Evolutionary conservation across 768 basidiomycete species (phyloP).

Genomic region (Mycena rosella): DNA sequence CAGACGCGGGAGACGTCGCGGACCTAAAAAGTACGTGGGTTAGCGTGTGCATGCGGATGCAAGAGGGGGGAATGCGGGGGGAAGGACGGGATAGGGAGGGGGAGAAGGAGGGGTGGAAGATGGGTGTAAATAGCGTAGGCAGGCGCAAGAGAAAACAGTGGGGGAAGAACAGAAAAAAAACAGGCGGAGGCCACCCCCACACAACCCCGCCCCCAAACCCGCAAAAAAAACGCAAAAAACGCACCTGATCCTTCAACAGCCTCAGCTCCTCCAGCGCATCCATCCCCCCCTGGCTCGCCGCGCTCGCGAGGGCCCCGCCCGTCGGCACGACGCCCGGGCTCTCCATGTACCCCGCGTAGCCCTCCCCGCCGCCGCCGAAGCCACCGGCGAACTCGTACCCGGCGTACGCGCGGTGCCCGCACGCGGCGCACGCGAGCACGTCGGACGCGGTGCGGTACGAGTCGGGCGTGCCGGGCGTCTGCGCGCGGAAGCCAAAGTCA

Average conservation of each 20-base stretch:
- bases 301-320: slow-evolving; percentile 66
- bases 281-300: slow-evolving; percentile 71
- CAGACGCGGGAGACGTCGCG: slow-evolving; percentile 80
- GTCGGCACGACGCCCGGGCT: slow-evolving; percentile 59
- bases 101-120: too few relatives aligned
- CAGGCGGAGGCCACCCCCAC: too few relatives aligned
- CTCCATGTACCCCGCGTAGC: slow-evolving; percentile 22
- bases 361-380: too few relatives aligned
- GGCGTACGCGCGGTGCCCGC: slow-evolving; percentile 13
- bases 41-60: too few relatives aligned
- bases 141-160: too few relatives aligned
- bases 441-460: background rate
- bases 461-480: slow-evolving; percentile 1
- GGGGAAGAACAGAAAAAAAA: too few relatives aligned
- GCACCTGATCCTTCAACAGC: slow-evolving; percentile 72
- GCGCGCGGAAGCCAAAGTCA: slow-evolving; percentile 11
- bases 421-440: slow-evolving; percentile 4
- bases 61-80: too few relatives aligned
- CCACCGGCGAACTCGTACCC: too few relatives aligned
- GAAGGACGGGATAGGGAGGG: too few relatives aligned
- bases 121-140: too few relatives aligned
- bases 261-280: slow-evolving; percentile 78
- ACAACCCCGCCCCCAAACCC: too few relatives aligned
- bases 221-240: slow-evolving; percentile 9
- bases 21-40: slow-evolving; percentile 48